Evolutionary conservation across 192 early-diverging fungal genomes (phyloP), one percentile per base, ranked within the genome.

Genomic region (Nowakowskiella sp.): DNA sequence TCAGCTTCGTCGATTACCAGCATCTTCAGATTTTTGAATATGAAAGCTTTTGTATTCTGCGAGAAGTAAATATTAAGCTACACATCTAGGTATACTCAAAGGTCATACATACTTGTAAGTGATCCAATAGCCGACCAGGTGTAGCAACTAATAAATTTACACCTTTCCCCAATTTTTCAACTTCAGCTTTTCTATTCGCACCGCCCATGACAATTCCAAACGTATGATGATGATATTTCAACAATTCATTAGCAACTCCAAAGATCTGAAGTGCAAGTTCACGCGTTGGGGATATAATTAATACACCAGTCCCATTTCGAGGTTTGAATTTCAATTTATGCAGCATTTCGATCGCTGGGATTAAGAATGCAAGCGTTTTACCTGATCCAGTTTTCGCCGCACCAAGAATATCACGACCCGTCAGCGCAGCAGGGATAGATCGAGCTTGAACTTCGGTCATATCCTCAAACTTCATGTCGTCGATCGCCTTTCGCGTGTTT

Each of bases 151-250:
- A 53, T 23, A 99, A 63, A 65, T 99, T 97, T 28, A 97, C 94
- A 44, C 96, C 96, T 71, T 95, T 97, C 39, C 67, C 67, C 34
- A 99, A 78, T 73, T 96, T 95, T 34, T 95, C 90, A 6, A 87
- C 91, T 73, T 99, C 94, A 28, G 91, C 92, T 57, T 87, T 87
- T 58, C 94, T 80, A 68, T 95, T 95, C 9, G 94, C 93, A 30
- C 96, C 96, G 44, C 96, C 96, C 79, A 97, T 97, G 30, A 97
- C 87, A 60, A 99, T 89, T 44, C 96, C 96, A 65, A 92, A 97
- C 6, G 96, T 99, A 62, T 97, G 91, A 47, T 88, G 82, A 64
- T 99, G 96, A 73, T 87, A 85, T 66, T 88, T 87, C 58, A 92
- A 65, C 46, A 99, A 76, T 31, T 99, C 92, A 51, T 93, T 92